phyloP scores from a whole-genome alignment of 352 stramenopile species.

The Blastocystis sp. region DNA sequence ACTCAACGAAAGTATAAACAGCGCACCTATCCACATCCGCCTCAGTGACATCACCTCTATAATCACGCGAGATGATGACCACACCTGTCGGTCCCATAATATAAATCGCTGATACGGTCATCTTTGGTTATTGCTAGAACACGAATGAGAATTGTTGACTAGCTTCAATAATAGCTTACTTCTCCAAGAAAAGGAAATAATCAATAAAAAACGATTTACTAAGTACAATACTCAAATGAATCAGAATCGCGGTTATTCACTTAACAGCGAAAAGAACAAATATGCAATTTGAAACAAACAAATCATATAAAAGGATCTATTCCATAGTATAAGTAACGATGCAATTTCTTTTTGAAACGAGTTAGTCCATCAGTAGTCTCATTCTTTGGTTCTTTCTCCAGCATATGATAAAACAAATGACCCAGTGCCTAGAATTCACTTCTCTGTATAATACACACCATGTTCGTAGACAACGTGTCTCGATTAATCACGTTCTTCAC shows the following conservation, averaged over 20 bases:
- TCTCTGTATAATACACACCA: not conserved
- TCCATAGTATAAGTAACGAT: not conserved
- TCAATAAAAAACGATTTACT: not conserved
- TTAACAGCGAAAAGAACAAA: not conserved
- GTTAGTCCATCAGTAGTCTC: not conserved
- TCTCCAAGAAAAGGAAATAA: not conserved
- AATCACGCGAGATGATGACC: conserved; percentile 97
- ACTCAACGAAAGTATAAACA: not conserved
- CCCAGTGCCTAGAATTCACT: not conserved
- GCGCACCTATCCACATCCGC: conserved; percentile 74
- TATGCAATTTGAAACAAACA: not conserved
- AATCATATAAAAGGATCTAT: not conserved
- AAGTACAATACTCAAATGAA: not conserved
- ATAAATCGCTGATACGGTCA: conserved; percentile 84
- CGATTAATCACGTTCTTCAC: not conserved
- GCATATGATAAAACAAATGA: not conserved
- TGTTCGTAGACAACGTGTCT: not conserved
- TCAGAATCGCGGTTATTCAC: no score
- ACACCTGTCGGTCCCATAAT: conserved; percentile 98
- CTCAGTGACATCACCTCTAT: conserved; percentile 94
- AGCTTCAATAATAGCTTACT: not conserved
- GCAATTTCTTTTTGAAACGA: not conserved
- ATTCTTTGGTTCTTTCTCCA: not conserved
- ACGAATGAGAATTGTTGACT: not conserved
- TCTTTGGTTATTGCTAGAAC: conserved; percentile 6